Conservation (phyloP, 2,329 filamentous ascomycete genomes). For the Neophaeococcomyces mojaviensis region DNA sequence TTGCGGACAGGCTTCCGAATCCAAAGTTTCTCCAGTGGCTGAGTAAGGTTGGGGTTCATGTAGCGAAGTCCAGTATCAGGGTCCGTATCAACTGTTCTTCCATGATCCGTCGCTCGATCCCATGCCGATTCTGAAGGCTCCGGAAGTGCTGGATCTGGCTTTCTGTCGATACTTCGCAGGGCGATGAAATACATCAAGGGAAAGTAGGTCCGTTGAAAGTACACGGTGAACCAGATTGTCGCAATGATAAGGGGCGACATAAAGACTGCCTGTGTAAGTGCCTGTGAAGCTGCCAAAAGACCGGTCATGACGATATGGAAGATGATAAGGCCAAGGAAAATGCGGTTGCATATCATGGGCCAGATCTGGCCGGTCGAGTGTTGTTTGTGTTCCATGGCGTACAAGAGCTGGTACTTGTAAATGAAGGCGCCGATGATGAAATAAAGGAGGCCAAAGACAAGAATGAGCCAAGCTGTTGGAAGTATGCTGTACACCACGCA, state of each 20-base stretch:
- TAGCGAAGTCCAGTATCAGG: constrained; percentile 36
- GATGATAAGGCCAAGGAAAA: constrained; percentile 76
- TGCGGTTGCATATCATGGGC: constrained; percentile 91
- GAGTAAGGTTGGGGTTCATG: constrained; percentile 39
- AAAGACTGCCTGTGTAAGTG: constrained; percentile 64
- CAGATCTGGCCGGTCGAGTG: constrained; percentile 89
- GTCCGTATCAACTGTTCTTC: constrained; percentile 34
- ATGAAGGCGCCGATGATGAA: constrained; percentile 75
- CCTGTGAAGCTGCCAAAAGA: constrained; percentile 66
- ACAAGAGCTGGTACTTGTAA: constrained; percentile 95
- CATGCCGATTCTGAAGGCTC: constrained; percentile 30
- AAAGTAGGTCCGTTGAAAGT: constrained; percentile 72
- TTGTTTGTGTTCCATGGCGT: constrained; percentile 95
- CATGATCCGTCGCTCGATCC: constrained; percentile 36
- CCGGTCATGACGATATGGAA: constrained; percentile 91
- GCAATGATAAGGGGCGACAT: constrained; percentile 68
- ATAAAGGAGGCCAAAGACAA: constrained; percentile 71
- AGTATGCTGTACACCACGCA: constrained; percentile 92
- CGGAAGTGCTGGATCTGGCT: constrained; percentile 37
- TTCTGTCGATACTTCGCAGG: constrained; percentile 68
- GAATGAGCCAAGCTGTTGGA: constrained; percentile 68
- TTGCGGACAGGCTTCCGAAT: constrained; percentile 24
- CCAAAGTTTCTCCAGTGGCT: constrained; percentile 39
- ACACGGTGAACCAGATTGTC: constrained; percentile 84
- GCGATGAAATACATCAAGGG: constrained; percentile 91